These are phyloP conservation scores for Saccharomyces hybrid DNA, from an alignment of 1,139 yeast species.

Conservation along the genomic window DNA sequence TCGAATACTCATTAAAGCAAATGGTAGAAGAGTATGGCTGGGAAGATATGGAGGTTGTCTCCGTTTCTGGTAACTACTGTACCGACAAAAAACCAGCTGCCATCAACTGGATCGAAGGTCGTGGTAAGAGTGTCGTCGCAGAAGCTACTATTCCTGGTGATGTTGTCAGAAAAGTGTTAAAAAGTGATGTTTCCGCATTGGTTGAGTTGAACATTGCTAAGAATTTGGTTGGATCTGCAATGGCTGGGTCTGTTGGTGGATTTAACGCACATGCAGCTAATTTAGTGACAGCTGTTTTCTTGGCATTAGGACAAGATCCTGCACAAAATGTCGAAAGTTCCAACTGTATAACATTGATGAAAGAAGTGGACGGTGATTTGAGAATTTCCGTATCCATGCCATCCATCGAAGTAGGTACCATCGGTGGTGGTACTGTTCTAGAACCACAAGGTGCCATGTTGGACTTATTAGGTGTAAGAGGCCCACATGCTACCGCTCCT, in stretches of 20 bases:
- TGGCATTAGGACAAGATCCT: slow-evolving; percentile 98
- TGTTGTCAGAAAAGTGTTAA: slow-evolving; percentile 71
- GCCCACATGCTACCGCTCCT: slow-evolving; percentile 90
- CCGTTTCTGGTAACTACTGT: slow-evolving; percentile 96
- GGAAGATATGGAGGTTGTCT: slow-evolving; percentile 85
- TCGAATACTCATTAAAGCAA: slow-evolving; percentile 71
- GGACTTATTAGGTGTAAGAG: slow-evolving; percentile 87
- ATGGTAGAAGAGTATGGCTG: slow-evolving; percentile 89
- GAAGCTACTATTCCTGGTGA: slow-evolving; percentile 85
- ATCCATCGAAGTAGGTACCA: slow-evolving; percentile 96
- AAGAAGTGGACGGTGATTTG: slow-evolving; percentile 72
- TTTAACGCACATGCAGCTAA: slow-evolving; percentile 98
- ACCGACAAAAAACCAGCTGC: slow-evolving; percentile 97
- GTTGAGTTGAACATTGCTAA: slow-evolving; percentile 84
- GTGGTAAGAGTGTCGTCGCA: slow-evolving; percentile 98
- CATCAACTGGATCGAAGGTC: slow-evolving; percentile 97
- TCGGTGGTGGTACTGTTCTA: slow-evolving; percentile 97
- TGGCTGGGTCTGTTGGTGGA: slow-evolving; percentile 98
- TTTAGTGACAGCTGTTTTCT: slow-evolving; percentile 82
- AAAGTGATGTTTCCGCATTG: slow-evolving; percentile 85
- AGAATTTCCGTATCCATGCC: slow-evolving; percentile 97
- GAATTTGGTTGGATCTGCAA: slow-evolving; percentile 91
- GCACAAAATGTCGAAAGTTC: slow-evolving; percentile 97
- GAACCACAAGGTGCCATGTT: slow-evolving; percentile 97
- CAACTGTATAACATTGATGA: slow-evolving; percentile 93